Evolutionary conservation across 371 early-diverging fungal genomes (phyloP).

Genomic region (Mucor sp.): DNA sequence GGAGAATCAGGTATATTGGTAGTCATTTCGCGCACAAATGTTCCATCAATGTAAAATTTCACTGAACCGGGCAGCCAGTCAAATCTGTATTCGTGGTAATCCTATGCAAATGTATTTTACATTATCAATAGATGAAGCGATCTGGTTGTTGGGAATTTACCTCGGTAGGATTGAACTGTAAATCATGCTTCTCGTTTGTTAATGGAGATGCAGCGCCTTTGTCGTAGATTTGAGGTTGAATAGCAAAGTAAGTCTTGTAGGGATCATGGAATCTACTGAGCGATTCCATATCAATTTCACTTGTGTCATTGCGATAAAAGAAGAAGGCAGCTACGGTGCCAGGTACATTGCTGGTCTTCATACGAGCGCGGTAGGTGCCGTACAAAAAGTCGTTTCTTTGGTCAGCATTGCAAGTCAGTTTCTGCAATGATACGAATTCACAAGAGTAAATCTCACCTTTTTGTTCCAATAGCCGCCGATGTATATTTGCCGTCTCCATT

Average conservation of each 20-base stretch:
- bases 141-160: slow-evolving; percentile 8
- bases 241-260: slow-evolving; percentile 36
- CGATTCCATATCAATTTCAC: slow-evolving; percentile 50
- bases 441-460: slow-evolving; percentile 16
- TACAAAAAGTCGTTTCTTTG: slow-evolving; percentile 40
- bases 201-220: slow-evolving; percentile 39
- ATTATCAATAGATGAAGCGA: background rate
- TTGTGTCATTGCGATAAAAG: slow-evolving; percentile 34
- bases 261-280: slow-evolving; percentile 37
- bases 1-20: slow-evolving; percentile 37
- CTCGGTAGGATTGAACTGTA: slow-evolving; percentile 30
- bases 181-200: slow-evolving; percentile 31
- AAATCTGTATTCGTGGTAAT: slow-evolving; percentile 48
- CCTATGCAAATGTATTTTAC: slow-evolving; percentile 18
- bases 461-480: slow-evolving; percentile 45
- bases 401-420: background rate
- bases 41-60: slow-evolving; percentile 38
- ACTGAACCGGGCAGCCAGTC: slow-evolving; percentile 43
- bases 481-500: slow-evolving; percentile 11
- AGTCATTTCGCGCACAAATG: slow-evolving; percentile 24
- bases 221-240: slow-evolving; percentile 43
- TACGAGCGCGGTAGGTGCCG: slow-evolving; percentile 42
- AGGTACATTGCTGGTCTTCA: slow-evolving; percentile 31
- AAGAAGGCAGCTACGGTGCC: slow-evolving; percentile 50
- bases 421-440: background rate